A percentile compares a stretch with the other conserved stretches of the same genome.
Evolutionary conservation across 768 basidiomycete genomes (phyloP).

Genomic region (Filobasidium floriforme): DNA sequence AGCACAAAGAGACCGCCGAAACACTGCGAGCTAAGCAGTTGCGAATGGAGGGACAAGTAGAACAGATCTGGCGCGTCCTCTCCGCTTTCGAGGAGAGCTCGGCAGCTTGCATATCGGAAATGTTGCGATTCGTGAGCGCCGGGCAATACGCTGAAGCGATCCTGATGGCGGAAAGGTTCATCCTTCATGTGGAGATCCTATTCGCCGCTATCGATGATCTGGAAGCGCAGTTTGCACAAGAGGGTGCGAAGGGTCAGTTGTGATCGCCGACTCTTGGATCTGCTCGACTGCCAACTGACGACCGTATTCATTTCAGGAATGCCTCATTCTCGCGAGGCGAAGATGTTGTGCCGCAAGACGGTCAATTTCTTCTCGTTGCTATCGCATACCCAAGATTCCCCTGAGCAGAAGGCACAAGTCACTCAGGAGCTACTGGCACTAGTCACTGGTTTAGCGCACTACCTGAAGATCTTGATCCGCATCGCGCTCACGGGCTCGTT

Average conservation of each 20-base stretch:
- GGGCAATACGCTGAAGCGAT: constrained; percentile 94
- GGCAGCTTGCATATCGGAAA: constrained; percentile 97
- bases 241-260: constrained; percentile 72
- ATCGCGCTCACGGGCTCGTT: constrained; percentile 93
- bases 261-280: constrained; percentile 9
- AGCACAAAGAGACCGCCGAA: constrained; percentile 64
- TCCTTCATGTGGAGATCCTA: constrained; percentile 92
- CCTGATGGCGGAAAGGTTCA: constrained; percentile 96
- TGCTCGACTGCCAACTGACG: constrained; percentile 11
- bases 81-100: constrained; percentile 99
- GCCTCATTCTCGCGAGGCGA: constrained; percentile 95
- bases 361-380: constrained; percentile 95
- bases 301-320: constrained; percentile 56
- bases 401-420: constrained; percentile 80
- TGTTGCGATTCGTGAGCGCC: constrained; percentile 94
- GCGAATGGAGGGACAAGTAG: constrained; percentile 93
- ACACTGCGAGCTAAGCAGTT: constrained; percentile 83
- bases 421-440: constrained; percentile 93
- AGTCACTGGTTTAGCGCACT: constrained; percentile 97
- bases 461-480: constrained; percentile 97
- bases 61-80: constrained; percentile 97
- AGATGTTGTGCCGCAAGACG: constrained; percentile 96
- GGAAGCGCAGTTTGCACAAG: constrained; percentile 71
- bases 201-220: constrained; percentile 96
- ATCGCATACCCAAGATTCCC: constrained; percentile 68